These are phyloP conservation scores for Diaporthe helianthi DNA, from an alignment of 2,329 filamentous ascomycete genomes.

Conservation along the genomic window DNA sequence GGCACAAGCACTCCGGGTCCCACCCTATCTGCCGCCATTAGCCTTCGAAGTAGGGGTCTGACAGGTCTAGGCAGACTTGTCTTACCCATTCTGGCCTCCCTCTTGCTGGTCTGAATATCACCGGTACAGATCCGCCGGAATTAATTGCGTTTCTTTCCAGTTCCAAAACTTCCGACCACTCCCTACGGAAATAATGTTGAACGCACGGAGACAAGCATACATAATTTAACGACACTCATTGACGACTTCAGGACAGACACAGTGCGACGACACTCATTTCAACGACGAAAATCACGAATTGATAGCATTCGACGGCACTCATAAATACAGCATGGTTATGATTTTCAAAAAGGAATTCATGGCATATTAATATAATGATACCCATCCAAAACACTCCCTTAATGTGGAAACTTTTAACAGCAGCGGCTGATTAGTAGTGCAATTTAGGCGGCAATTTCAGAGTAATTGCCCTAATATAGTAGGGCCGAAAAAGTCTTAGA, in stretches of 20 bases:
- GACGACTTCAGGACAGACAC: no score
- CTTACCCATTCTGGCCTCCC: slow-evolving; percentile 27
- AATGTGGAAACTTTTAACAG: neutral
- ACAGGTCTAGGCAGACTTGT: slow-evolving; percentile 18
- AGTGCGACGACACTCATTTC: slow-evolving; percentile 4
- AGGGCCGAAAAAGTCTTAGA: no score
- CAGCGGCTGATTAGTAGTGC: neutral
- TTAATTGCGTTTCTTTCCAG: neutral
- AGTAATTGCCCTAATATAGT: no score
- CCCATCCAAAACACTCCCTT: slow-evolving; percentile 32
- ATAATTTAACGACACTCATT: slow-evolving; percentile 28
- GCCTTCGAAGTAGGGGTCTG: slow-evolving; percentile 1
- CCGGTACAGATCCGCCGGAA: neutral
- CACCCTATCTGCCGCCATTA: slow-evolving; percentile 4
- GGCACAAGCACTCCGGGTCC: slow-evolving; percentile 11
- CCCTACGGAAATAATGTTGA: slow-evolving; percentile 31
- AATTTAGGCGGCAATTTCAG: no score
- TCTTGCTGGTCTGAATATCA: slow-evolving; percentile 26
- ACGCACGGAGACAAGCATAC: neutral
- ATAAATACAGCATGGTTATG: slow-evolving; percentile 3
- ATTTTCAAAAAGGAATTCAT: neutral
- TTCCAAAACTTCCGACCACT: slow-evolving; percentile 9
- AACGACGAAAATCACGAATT: slow-evolving; percentile 7
- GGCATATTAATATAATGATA: slow-evolving; percentile 28
- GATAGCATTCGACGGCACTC: slow-evolving; percentile 6